Base-by-base conservation (phyloP, 1,139 yeast genomes). In the Blastobotrys capitulatus region DNA sequence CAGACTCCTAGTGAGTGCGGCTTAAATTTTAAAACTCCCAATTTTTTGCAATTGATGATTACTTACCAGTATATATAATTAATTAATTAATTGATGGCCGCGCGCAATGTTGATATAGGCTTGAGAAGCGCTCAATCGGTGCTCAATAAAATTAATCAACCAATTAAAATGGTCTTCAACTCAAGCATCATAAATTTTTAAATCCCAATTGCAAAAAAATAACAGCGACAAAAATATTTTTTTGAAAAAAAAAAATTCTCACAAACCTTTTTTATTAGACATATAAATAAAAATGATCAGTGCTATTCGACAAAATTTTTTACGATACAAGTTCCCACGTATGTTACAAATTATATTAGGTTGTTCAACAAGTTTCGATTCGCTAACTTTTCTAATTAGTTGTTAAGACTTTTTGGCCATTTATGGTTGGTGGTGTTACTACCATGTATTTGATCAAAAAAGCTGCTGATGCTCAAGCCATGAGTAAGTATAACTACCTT, bases 401-500 rank as follows among this genome's bases (percentile, higher is more conserved):
- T 61, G 62, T 79, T 64, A 80, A 79, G 71, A 79, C 78, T 63
- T 78, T 76, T 74, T 81, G 86, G 85, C 86, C 86, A 60, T 78
- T 81, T 68, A 78, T 80, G 61, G 74, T 73, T 59, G 84, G 83
- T 60, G 81, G 83, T 62, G 81, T 70, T 59, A 60, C 75, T 57
- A 76, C 84, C 57, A 77, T 74, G 73, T 79, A 70, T 71, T 71
- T 76, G 56, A 71, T 82, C 60, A 73, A 77, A 63, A 77, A 78
- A 71, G 78, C 76, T 50, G 82, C 84, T 52, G 66, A 68, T 52
- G 78, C 80, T 54, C 72, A 49, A 48, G 55, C 80, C 60, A 70
- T 77, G 64, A 70, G 83, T 55, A 61, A 40, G 65, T 61, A n/a
- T 18, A 16, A n/a, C 13, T 18, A 5, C 19, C 13, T 27, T 13